Conservation (phyloP, 768 basidiomycete genomes). For the Dentipellis sp. region DNA sequence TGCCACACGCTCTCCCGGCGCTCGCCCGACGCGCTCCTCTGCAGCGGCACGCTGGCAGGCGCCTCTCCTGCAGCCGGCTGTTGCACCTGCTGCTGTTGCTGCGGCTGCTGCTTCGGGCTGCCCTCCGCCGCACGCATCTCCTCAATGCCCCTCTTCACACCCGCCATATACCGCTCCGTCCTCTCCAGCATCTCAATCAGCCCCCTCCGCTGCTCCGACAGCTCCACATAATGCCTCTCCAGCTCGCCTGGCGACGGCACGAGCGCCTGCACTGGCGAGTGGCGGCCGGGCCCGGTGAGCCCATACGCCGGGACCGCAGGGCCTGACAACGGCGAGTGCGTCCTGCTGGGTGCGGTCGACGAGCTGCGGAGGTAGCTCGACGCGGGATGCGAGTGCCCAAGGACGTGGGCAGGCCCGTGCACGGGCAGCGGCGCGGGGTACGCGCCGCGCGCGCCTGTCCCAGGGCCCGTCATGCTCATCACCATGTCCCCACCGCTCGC, state of each 20-base stretch:
- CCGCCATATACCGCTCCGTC: conserved; percentile 66
- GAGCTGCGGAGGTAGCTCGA: conserved; percentile 57
- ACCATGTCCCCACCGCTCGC: conserved; percentile 17
- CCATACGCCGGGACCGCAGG: conserved; percentile 32
- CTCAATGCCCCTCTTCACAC: conserved; percentile 66
- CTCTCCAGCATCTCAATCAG: conserved; percentile 68
- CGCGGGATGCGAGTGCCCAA: conserved; percentile 11
- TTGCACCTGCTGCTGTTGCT: neutral
- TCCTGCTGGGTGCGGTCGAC: conserved; percentile 55
- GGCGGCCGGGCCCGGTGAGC: conserved; percentile 25
- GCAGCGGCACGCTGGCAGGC: conserved; percentile 17
- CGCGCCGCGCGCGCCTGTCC: conserved; percentile 3
- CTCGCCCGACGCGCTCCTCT: conserved; percentile 16
- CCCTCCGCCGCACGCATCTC: conserved; percentile 46
- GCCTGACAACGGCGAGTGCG: conserved; percentile 56
- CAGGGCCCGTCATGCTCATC: neutral
- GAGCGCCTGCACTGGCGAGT: conserved; percentile 38
- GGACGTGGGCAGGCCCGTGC: neutral
- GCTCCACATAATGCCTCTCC: conserved; percentile 60
- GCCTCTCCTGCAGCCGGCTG: neutral
- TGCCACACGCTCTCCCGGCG: conserved; percentile 24
- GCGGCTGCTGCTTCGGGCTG: neutral
- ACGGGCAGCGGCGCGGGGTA: conserved; percentile 16
- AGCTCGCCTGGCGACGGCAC: conserved; percentile 50
- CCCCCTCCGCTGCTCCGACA: conserved; percentile 51